Base-by-base conservation (phyloP, 2,329 filamentous ascomycete species). In the Fusarium papillatum region DNA sequence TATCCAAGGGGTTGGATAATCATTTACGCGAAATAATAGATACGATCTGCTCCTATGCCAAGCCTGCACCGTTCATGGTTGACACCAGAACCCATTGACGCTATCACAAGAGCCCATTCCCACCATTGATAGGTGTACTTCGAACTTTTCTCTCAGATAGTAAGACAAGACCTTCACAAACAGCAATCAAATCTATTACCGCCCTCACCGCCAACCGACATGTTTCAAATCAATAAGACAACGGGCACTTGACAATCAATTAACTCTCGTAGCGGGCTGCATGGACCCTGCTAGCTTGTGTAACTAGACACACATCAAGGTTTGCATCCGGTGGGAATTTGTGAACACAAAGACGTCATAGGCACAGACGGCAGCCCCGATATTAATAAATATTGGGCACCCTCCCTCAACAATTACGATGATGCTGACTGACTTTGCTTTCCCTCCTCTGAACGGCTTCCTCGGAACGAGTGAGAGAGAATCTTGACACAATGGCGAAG, bases 321-420 rank as follows among this genome's bases (percentile, higher is more conserved):
- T 63, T 63, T 48, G 26, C 38, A 63, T 34, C 24, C 24, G 41
- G 41, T 16, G 39, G n/a, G 48, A 38, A 34, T 34, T 36, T 63
- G 41, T 63, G 60, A 43, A 26, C 31, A 48, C 60, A 57, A 63
- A 63, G 19, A 46, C 60, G 60, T 63, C 60, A 63, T 63, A 43
- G 59, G 26, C 3, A 41, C 38, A 17, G n/a, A 24, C 11, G 7
- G 31, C 22, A 60, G 57, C 57, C 57, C 57, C 57, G n/a, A 57
- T 34, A 57, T 57, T 57, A n/a, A 60, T 57, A 60, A 60, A 60
- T 39, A 19, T 38, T 39, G 57, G 57, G 14, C 29, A 17, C 31
- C 24, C 34, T 36, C 31, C 57, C 31, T 34, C 29, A 57, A 60
- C 9, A 22, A 36, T 38, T 36, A 39, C 34, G 16, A 39, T n/a